Evolutionary conservation across 2,329 filamentous ascomycete genomes (phyloP).

Genomic region (Neofusicoccum umdonicola): DNA sequence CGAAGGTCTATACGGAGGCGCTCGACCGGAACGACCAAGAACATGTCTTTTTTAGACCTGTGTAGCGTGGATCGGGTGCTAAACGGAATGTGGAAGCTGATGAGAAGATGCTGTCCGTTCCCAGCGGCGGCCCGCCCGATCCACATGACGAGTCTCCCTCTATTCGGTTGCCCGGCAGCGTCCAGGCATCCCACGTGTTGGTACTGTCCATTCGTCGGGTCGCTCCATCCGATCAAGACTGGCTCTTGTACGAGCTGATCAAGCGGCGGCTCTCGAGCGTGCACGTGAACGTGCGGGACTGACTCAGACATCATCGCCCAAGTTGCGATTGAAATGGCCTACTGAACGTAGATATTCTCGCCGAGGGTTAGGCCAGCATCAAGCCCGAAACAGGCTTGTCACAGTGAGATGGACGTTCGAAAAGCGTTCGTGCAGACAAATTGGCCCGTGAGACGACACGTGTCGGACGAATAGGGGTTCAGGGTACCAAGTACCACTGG

Average conservation of each 20-base stretch:
- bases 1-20: background rate
- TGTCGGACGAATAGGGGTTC: background rate
- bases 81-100: background rate
- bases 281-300: background rate
- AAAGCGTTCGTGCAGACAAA: background rate
- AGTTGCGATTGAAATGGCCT: background rate
- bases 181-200: background rate
- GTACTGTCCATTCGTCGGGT: background rate
- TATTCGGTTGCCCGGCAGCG: background rate
- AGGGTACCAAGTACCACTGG: background rate
- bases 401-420: background rate
- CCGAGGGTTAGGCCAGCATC: background rate
- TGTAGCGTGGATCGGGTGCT: background rate
- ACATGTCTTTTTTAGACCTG: background rate
- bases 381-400: background rate
- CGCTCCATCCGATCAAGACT: background rate
- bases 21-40: background rate
- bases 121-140: background rate
- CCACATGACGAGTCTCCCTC: background rate
- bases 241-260: background rate
- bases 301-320: background rate
- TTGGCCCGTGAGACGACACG: background rate
- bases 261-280: background rate
- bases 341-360: too few species aligned
- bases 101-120: background rate